phyloP scores from a whole-genome alignment of 768 basidiomycete genomes.

The Collybiopsis luxurians region DNA sequence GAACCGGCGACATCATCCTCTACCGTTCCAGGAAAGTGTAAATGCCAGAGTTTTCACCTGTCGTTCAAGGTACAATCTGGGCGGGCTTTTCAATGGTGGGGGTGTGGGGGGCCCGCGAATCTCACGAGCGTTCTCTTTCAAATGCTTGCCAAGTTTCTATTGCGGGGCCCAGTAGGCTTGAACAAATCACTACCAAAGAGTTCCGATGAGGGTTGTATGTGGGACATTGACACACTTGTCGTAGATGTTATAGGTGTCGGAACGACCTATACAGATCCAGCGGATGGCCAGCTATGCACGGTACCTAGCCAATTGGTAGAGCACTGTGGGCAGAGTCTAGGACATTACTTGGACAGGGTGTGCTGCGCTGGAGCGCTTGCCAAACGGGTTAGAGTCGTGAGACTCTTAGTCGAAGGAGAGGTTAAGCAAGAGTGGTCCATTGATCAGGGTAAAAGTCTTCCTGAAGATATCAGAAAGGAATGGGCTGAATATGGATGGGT shows the following conservation, averaged over 20 bases:
- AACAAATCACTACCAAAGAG: not conserved
- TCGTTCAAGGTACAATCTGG: not conserved
- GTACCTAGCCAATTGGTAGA: not conserved
- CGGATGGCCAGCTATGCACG: not conserved
- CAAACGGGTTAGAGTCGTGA: not conserved
- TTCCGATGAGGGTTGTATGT: not conserved
- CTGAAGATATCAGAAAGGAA: not conserved
- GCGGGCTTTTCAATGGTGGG: not conserved
- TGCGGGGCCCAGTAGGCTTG: not conserved
- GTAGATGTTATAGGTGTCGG: not conserved
- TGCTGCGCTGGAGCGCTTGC: not conserved
- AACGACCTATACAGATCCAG: not conserved
- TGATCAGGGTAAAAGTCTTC: not conserved
- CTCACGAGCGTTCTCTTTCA: not conserved
- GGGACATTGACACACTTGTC: not conserved
- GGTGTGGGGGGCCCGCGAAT: not conserved
- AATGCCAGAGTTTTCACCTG: not conserved
- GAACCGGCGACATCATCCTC: not conserved
- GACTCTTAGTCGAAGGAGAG: not conserved
- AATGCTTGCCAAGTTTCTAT: not conserved
- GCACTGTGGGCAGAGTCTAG: not conserved
- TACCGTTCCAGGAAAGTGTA: too few species aligned
- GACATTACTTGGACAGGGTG: not conserved
- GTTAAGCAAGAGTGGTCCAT: conserved; percentile 16
- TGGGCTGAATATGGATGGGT: not conserved